Percentiles rank a stretch among this genome's conserved stretches.
These are phyloP conservation scores for Ceriops decandra DNA, from an alignment of 345 rosid species.

Conservation along the genomic window DNA sequence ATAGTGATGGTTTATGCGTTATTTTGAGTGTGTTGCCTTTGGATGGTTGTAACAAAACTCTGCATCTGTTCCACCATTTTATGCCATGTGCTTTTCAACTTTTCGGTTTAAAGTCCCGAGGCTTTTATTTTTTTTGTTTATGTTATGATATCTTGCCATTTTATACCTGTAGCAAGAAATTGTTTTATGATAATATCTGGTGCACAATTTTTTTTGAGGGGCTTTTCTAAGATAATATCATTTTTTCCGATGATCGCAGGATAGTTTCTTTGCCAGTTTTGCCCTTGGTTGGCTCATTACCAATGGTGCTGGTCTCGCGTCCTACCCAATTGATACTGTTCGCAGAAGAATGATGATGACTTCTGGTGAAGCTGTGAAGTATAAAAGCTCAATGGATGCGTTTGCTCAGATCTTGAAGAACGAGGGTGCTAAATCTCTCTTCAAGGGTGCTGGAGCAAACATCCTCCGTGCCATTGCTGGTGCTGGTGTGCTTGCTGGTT, in stretches of 20 bases:
- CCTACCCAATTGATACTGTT: conserved; percentile 30
- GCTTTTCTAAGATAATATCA: not conserved
- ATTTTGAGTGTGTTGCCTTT: too few species aligned
- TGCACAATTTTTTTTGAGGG: too few species aligned
- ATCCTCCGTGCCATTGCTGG: conserved; percentile 37
- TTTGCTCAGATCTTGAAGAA: conserved; percentile 33
- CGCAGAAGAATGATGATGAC: conserved; percentile 44
- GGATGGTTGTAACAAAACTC: too few species aligned
- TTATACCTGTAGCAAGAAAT: too few species aligned
- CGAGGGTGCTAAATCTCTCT: conserved; percentile 35
- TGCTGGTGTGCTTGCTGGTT: conserved; percentile 39
- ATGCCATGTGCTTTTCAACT: not conserved
- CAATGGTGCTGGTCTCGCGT: conserved; percentile 27
- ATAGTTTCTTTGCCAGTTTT: conserved; percentile 35
- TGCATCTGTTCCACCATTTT: too few species aligned
- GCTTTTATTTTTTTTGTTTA: not conserved
- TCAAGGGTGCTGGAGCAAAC: conserved; percentile 42
- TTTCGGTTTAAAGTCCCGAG: not conserved
- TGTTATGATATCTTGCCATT: too few species aligned
- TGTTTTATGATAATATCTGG: not conserved
- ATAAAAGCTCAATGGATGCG: conserved; percentile 30
- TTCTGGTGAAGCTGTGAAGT: conserved; percentile 39
- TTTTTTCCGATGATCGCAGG: conserved; percentile 16
- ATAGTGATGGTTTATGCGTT: not conserved
- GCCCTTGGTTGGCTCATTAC: conserved; percentile 35